Evolutionary conservation across 306 rosid species (phyloP), one percentile per base, ranked within the genome.

Genomic region (Quercus ilex): DNA sequence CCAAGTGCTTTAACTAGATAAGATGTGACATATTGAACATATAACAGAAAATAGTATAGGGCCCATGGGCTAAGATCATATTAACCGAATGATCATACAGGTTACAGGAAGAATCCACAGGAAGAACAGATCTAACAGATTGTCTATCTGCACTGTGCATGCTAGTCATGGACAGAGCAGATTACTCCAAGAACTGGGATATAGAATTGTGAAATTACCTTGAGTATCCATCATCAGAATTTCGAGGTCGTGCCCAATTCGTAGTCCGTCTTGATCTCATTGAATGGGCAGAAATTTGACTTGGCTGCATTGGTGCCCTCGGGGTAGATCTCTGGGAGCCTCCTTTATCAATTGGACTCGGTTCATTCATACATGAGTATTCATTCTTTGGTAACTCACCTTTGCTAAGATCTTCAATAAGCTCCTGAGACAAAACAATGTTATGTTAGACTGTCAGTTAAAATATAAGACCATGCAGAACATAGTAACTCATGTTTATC

Each of bases 191-290:
- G 35, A 67, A 35, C 51, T 67, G 52, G 72, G 25, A 67, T 15
- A 19, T 67, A 67, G 62, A 55, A 38, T 60, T 67, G 26, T 30
- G 15, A 64, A 49, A 30, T 49, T 57, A 94, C 99, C 94, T 92
- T 82, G 98, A 91, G 65, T 88, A 88, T 86, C 92, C 99, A 83
- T 95, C 97, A 31, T 92, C 99, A 3, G 99, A 91, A 58, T 38
- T 33, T 53, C 89, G 86, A 71, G 88, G 6, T 12, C 87, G 81
- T 43, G 89, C 98, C 99, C 98, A 95, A 70, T 95, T 95, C 76
- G 94, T 94, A 4, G 99, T 95, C 69, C 99, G 90, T 85, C 94
- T 89, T 64, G 98, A 91, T 88, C 89, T 92, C 77, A 84, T 85
- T 7, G 97, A 90, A 78, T 84, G 86, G 73, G 87, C 89, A 63